Percentiles rank a stretch among this genome's conserved stretches.
phyloP scores from a whole-genome alignment of 176 grass and related monocot species.

The Aegilops bicornis region DNA sequence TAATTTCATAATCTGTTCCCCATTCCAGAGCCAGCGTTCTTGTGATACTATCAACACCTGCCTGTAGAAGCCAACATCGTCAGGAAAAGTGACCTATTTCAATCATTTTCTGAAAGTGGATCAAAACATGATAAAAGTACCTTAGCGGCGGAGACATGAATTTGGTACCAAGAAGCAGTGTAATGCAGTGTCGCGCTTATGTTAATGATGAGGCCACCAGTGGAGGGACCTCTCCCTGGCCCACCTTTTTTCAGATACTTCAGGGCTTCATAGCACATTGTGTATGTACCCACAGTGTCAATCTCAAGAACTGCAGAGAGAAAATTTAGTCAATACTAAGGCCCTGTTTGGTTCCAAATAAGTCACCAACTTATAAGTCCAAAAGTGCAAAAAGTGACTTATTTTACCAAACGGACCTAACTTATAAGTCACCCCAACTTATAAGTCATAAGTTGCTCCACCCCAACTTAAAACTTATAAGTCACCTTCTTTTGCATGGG shows the following conservation, averaged over 20 bases:
- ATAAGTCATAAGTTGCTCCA: too few relatives aligned
- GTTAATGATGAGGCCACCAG: conserved; percentile 83
- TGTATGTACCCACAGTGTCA: conserved; percentile 87
- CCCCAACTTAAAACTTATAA: too few relatives aligned
- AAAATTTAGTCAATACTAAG: conserved; percentile 20
- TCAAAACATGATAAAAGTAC: conserved; percentile 34
- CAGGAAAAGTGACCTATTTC: conserved; percentile 13
- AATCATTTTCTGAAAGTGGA: not conserved
- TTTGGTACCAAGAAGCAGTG: conserved; percentile 88
- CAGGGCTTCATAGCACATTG: conserved; percentile 85
- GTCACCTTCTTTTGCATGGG: too few relatives aligned
- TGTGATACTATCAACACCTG: conserved; percentile 93
- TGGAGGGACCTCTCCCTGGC: conserved; percentile 53
- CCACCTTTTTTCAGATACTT: conserved; percentile 88
- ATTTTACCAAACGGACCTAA: too few relatives aligned
- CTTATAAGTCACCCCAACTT: too few relatives aligned
- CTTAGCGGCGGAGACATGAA: conserved; percentile 88
- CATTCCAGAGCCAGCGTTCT: conserved; percentile 91
- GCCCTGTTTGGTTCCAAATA: too few relatives aligned
- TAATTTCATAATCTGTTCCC: conserved; percentile 93
- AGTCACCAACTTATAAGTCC: too few relatives aligned
- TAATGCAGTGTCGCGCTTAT: conserved; percentile 94
- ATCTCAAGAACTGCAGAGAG: conserved; percentile 78
- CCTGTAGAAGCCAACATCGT: conserved; percentile 37
- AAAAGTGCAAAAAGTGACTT: too few relatives aligned